Evolutionary conservation across 768 basidiomycete species (phyloP).

Genomic region (Kwoniella sp.): DNA sequence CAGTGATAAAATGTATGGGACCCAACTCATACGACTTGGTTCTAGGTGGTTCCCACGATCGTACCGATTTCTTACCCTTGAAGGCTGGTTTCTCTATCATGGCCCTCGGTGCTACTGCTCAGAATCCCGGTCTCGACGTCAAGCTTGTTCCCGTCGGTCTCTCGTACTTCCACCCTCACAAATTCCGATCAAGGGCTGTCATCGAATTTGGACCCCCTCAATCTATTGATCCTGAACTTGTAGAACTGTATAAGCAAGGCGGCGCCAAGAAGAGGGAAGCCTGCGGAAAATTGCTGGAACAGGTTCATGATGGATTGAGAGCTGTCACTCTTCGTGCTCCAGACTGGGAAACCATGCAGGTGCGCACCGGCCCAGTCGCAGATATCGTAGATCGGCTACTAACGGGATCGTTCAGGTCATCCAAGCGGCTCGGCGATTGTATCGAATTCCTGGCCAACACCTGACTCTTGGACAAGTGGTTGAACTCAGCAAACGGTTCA

Average conservation of each 20-base stretch:
- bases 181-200: constrained; percentile 93
- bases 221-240: constrained; percentile 83
- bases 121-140: constrained; percentile 79
- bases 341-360: constrained; percentile 98
- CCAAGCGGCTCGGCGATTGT: constrained; percentile 89
- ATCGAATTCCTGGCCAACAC: constrained; percentile 91
- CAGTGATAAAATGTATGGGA: no score
- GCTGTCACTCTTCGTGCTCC: constrained; percentile 94
- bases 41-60: constrained; percentile 94
- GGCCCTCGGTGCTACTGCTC: constrained; percentile 97
- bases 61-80: constrained; percentile 90
- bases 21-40: neutral
- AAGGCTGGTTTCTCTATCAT: constrained; percentile 98
- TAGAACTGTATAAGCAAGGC: constrained; percentile 88
- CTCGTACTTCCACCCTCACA: constrained; percentile 72
- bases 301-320: constrained; percentile 89
- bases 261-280: constrained; percentile 87
- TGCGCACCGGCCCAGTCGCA: constrained; percentile 55
- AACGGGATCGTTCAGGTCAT: constrained; percentile 66
- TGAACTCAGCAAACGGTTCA: constrained; percentile 85
- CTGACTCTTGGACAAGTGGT: constrained; percentile 93
- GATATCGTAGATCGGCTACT: neutral
- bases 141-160: constrained; percentile 76
- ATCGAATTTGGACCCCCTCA: constrained; percentile 92
- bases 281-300: constrained; percentile 79